Evolutionary conservation across 2,329 filamentous ascomycete genomes (phyloP), one percentile per base, ranked within the genome.

Genomic region (Penicillium griseofulvum): DNA sequence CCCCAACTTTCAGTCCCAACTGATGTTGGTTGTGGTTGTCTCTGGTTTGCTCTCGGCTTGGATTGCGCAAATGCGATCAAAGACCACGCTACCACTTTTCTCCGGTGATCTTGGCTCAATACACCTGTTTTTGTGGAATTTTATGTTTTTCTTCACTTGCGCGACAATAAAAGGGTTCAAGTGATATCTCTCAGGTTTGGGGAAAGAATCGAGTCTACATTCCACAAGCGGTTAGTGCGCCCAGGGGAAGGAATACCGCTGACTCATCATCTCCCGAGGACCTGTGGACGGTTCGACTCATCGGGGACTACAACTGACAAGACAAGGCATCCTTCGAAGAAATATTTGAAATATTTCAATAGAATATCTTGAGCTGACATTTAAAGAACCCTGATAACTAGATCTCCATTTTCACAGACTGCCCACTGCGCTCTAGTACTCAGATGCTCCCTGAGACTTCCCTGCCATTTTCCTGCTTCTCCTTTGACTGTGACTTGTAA

Each of bases 121-220:
- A 28, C 12, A 28, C 5, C 17, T n/a, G 3, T 24, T 1, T 26
- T 4, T 16, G 4, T 4, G 2, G 2, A 5, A 4, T 26, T 24
- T 3, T 39, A 12, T 26, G 1, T 33, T 33, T 44, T 19, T 2
- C n/a, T 29, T n/a, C 4, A 4, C 8, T 19, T 28, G 24, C 12
- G 10, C 10, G 12, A 37, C 14, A 33, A 28, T 12, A 14, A 6
- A 34, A 22, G 9, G 44, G n/a, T 26, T 8, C 5, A 2, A n/a
- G 10, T 22, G 9, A 14, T 53, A 49, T 51, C 19, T 43, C 19
- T 11, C n/a, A 12, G 22, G 29, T 12, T 34, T 17, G n/a, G 24
- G 49, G n/a, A 47, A 52, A 55, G 54, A 52, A 45, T 49, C 33
- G 28, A 57, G 53, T 45, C 49, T 55, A 55, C 29, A 55, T 55